phyloP scores from a whole-genome alignment of 2,329 filamentous ascomycete species.

The Alternaria longipes region DNA sequence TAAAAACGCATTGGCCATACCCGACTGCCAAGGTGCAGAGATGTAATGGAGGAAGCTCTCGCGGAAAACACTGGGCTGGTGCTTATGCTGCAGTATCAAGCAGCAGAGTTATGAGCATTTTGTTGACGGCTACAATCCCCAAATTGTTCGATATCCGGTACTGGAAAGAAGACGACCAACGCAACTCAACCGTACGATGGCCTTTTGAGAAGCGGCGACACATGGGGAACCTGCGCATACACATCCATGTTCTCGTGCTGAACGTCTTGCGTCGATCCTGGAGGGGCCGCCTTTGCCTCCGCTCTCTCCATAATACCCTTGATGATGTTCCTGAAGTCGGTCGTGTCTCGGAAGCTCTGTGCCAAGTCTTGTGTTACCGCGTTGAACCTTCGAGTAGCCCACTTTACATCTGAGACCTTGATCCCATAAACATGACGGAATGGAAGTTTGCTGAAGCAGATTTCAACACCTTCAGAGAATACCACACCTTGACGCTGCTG shows the following conservation, averaged over 20 bases:
- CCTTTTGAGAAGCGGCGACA: conserved; percentile 2
- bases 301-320: conserved; percentile 31
- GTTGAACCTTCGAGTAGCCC: conserved; percentile 27
- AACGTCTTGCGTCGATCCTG: not conserved
- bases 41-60: not conserved
- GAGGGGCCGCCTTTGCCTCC: conserved; percentile 14
- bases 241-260: not conserved
- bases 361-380: not conserved
- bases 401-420: conserved; percentile 30
- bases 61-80: not conserved
- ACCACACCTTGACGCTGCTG: conserved; percentile 33
- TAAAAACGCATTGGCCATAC: not conserved
- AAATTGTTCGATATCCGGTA: not conserved
- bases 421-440: conserved; percentile 39
- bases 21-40: not conserved
- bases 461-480: conserved; percentile 31
- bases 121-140: not conserved
- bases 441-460: conserved; percentile 38
- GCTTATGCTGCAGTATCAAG: not conserved
- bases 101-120: not conserved
- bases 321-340: conserved; percentile 30
- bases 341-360: conserved; percentile 12
- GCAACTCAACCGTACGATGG: conserved; percentile 10
- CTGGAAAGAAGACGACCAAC: not conserved
- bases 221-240: not conserved